Base-by-base conservation (phyloP, 1,284 basidiomycete genomes). In the Leccinum olivaceoglutinosum region DNA sequence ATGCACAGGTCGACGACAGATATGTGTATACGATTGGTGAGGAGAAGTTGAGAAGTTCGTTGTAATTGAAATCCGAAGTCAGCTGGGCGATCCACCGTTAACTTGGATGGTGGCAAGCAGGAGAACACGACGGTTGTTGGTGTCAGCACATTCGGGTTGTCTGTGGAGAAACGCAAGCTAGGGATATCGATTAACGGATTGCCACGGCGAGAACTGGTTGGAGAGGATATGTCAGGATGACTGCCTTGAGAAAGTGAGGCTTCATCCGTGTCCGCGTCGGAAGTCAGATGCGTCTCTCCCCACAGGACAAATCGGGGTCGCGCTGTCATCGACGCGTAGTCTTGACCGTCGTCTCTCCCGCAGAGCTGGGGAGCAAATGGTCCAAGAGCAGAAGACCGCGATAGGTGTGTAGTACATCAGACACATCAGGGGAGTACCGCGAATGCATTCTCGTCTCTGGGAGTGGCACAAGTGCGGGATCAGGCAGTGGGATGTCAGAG, bases 1-100 rank as follows among this genome's bases (percentile, higher is more conserved):
- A 68, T 91, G 86, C 88, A 88, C 34, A 95, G 79, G 70, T 94
- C 90, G 62, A 88, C 77, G 5, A 89, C 85, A 60, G 81, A 83
- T 70, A 94, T 82, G 73, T 93, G 94, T 38, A 88, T 85, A 62
- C 93, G 86, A 71, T 93, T 95, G 2, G 92, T 94, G 72, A 94
- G 82, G 81, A 94, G 75, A 94, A 94, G 68, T 90, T 86, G 63
- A 92, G 81, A 25, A 94, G 80, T 68, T 93, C 89, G 72, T 93
- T 90, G 65, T 92, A 90, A 73, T 91, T 86, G 68, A 93, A 79
- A 68, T 90, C 86, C 70, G 88, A 90, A 38, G 93, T 94, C 57
- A 94, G 78, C 71, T 95, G 92, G 1, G 91, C 92, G 63, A 95
- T 88, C 91, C 92, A 93, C 1, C 93, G 86, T 73, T 95, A 93